Conservation (phyloP, 129 eudicot species). For the Lactuca saligna region DNA sequence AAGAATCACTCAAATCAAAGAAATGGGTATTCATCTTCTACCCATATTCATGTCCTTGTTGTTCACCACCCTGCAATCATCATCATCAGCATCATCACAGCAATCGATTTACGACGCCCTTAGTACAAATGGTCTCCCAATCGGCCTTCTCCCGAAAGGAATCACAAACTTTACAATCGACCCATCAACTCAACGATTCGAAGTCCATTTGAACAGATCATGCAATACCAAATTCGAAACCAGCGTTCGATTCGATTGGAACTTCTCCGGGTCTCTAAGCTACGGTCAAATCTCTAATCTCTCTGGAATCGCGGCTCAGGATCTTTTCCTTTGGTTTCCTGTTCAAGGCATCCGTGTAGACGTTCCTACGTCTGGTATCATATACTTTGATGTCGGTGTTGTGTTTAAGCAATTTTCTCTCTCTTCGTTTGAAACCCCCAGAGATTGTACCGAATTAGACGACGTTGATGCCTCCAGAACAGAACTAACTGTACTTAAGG, state of each 20-base stretch:
- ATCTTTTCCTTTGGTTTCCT: conserved; percentile 83
- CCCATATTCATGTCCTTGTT: conserved; percentile 2
- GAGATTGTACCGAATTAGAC: conserved; percentile 44
- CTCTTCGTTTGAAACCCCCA: conserved; percentile 68
- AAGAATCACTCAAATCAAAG: not conserved
- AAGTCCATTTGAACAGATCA: conserved; percentile 41
- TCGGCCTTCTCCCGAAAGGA: conserved; percentile 76
- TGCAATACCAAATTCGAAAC: conserved; percentile 79
- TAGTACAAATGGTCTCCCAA: conserved; percentile 57
- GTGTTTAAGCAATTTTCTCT: conserved; percentile 69
- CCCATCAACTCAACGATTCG: conserved; percentile 49
- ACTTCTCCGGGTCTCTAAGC: conserved; percentile 49
- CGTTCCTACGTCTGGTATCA: conserved; percentile 73
- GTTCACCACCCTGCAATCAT: conserved; percentile 9
- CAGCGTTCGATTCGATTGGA: conserved; percentile 53
- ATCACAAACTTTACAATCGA: conserved; percentile 52
- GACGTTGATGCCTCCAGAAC: conserved; percentile 9
- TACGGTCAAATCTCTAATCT: conserved; percentile 52
- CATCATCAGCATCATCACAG: conserved; percentile 30
- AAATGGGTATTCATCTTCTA: conserved; percentile 2
- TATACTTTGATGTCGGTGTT: conserved; percentile 86
- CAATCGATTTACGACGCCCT: conserved; percentile 51
- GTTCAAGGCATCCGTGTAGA: conserved; percentile 77
- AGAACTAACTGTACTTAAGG: conserved; percentile 22
- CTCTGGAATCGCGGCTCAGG: conserved; percentile 76